Evolutionary conservation across 331 rosid genomes (phyloP), one percentile per base, ranked within the genome.

Genomic region (Stylosanthes scabra): DNA sequence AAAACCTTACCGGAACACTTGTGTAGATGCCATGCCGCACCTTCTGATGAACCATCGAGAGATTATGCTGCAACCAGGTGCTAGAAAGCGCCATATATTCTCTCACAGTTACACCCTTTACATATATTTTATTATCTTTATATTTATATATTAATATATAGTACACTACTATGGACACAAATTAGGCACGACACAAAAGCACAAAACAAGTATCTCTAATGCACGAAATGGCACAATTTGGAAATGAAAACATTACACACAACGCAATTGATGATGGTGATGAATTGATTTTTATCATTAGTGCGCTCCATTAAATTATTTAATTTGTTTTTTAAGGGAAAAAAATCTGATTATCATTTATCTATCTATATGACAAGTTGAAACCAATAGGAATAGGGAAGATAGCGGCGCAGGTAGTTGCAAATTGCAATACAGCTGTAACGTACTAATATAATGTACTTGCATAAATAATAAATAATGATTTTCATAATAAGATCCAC

Each of bases 401-500:
- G 50, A 11, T 31, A 39, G 50, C 3, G 8, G 14, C 44, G 25
- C 12, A 9, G 51, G 11, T 5, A 25, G 78, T 50, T 61, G 37
- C 70, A 41, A 51, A 70, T 50, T 61, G 37, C 70, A 41, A 51
- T 73, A 62, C 70, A 73, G 78, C 78, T 73, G 78, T 73, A 73
- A 51, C 78, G 70, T 39, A 31, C 37, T 31, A 5, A 57, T 20
- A n/a, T n/a, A 20, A 20, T 11, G 16, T 51, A 51, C 71, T 51
- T 73, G 78, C 70, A 61, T 13, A 47, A 47, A 46, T 46, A 46
- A 9, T 7, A 11, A 11, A 46, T 41, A 2, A 9, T 49, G 1
- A 49, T n/a, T 49, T 52, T 74, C 78, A 63, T 74, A 29, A 12
- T 74, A 51, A 52, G 78, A 74, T 74, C 78, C 78, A 74, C 78